Base-by-base conservation (phyloP, 192 early-diverging fungal species). In the Backusella australiensis region DNA sequence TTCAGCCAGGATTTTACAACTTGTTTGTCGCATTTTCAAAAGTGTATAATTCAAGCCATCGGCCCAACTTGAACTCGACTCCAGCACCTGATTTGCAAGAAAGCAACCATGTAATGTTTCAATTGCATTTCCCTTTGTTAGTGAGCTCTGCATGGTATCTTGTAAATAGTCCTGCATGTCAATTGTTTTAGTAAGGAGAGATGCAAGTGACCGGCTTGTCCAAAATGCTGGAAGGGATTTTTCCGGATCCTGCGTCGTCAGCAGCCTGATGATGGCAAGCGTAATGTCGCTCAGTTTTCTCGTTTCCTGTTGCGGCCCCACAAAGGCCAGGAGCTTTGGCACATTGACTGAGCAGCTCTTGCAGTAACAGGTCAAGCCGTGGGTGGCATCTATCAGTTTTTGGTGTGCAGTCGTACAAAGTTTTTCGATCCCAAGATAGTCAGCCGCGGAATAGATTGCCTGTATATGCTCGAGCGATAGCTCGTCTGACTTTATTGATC, bases 211-310 rank as follows among this genome's bases (percentile, higher is more conserved):
- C 3, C 56, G 69, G 21, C 76, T 77, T 12, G 69, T 71, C 73
- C 76, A 81, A 59, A 72, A 74, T 32, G 76, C 67, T 9, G 76
- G 80, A 9, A 81, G 44, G 0, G 73, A 42, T 49, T 72, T 77
- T 63, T 81, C 80, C 34, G 80, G 80, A 44, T 81, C 80, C 67
- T 75, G 44, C 67, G 71, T 79, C 49, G 71, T 79, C 67, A 76
- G 23, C 38, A 76, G 29, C 35, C 56, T 67, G 19, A 75, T 34
- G 6, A 65, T 65, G 7, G 38, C 26, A 11, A 67, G 74, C 3
- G 74, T 65, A 4, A 75, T 26, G 21, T 67, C 23, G 12, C 56
- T 63, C 29, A 63, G 56, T 29, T 32, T 63, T 32, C 56, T 63
- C 11, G 56, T 63, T 23, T 63, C 56, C 56, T 71, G 70, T n/a